These are phyloP conservation scores for Prasinococcaceae sp. DNA, from an alignment of 139 green algal genomes.

Conservation along the genomic window DNA sequence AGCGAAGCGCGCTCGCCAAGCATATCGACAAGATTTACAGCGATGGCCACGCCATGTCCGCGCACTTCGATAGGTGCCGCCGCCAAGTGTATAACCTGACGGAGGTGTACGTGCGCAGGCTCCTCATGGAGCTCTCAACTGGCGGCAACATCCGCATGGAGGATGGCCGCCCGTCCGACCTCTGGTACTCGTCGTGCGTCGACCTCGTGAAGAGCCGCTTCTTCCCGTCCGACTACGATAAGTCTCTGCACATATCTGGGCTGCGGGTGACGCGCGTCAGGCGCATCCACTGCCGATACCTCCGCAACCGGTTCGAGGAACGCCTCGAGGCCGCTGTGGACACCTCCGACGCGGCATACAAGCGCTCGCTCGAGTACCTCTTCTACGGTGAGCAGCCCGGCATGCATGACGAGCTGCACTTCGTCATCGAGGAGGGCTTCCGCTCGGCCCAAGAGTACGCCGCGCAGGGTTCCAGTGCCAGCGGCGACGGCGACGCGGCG, in stretches of 20 bases:
- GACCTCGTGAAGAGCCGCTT: conserved; percentile 31
- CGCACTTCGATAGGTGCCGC: background rate
- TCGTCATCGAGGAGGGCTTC: conserved; percentile 30
- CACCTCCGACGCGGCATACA: conserved; percentile 16
- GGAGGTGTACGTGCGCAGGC: conserved; percentile 24
- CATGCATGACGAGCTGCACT: conserved; percentile 20
- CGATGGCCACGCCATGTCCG: no score
- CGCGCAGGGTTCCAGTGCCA: no score
- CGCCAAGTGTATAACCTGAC: conserved; percentile 14
- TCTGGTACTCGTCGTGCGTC: conserved; percentile 43
- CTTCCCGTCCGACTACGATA: conserved; percentile 2
- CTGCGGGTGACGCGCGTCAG: conserved; percentile 22
- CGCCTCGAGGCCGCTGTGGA: conserved; percentile 13
- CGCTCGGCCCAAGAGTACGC: conserved; percentile 11
- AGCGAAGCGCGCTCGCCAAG: no score
- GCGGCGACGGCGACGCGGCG: conserved; percentile 28
- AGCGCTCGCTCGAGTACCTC: conserved; percentile 44
- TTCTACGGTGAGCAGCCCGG: conserved; percentile 17
- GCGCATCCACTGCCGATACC: conserved; percentile 50
- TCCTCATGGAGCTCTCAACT: conserved; percentile 53
- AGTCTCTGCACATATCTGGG: conserved; percentile 15
- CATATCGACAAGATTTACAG: no score
- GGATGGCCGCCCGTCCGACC: conserved; percentile 36
- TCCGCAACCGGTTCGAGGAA: conserved; percentile 39
- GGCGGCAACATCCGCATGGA: conserved; percentile 64